Base-by-base conservation (phyloP, 768 basidiomycete genomes). In the Polyporus arcularius region DNA sequence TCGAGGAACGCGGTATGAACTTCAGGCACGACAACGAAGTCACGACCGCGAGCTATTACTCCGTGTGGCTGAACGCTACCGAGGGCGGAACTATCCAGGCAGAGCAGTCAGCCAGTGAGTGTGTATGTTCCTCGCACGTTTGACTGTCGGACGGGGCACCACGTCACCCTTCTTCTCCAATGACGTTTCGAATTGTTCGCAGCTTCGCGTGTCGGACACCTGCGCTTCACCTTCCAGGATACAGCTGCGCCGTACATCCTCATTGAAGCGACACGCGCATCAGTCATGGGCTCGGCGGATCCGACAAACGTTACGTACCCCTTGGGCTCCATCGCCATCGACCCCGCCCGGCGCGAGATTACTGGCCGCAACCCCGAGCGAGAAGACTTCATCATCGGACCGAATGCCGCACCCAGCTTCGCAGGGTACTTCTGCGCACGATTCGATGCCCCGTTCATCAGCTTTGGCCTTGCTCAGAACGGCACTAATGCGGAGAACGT, bases 161-260 rank as follows among this genome's bases (percentile, higher is more conserved):
- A 21, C 26, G 16, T 40, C 4, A 16, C 15, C 18, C 6, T 6
- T 7, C 35, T 35, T 35, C 35, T 35, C 6, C 11, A 35, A 1
- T 35, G 35, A 35, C 35, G 35, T 11, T 1, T 35, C 35, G 3
- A 6, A 35, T 1, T 3, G 7, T 35, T 35, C 35, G 35, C 63
- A 91, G 89, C 89, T 7, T 91, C 90, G 8, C 82, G 88, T 8
- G 88, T 89, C 4, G 90, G 87, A 0, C 88, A 92, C 70, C 76
- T 92, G 1, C 81, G 86, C 3, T 89, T 90, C 72, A 86, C 85
- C 0, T 92, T 89, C 73, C 69, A 71, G 7, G 65, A 68, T n/a
- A 74, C 76, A 6, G 39, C 65, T 5, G 11, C 68, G 51, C 87
- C 87, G 0, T 88, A 87, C 57, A 75, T 92, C 47, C 73, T 91